A percentile compares a stretch with the other conserved stretches of the same genome.
phyloP scores from a whole-genome alignment of 441 rosid species.

The Kokia cookei region DNA sequence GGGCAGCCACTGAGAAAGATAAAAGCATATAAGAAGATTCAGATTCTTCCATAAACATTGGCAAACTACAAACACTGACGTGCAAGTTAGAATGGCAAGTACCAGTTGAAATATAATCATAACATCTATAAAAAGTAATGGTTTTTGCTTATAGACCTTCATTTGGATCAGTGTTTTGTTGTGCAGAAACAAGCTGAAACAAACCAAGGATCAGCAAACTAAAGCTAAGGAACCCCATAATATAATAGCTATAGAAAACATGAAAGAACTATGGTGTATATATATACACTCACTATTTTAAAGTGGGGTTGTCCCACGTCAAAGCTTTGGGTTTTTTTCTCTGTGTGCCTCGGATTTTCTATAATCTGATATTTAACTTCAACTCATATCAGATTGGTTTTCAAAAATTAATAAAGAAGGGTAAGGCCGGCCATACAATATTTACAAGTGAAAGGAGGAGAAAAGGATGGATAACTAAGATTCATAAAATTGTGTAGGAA shows the following conservation, averaged over 20 bases:
- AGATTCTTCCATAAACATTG: too few species aligned
- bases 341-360: not conserved
- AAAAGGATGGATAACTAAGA: constrained; percentile 2
- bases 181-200: constrained; percentile 35
- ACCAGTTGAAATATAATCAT: not conserved
- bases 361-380: not conserved
- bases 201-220: constrained; percentile 17
- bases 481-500: not conserved
- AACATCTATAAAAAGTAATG: not conserved
- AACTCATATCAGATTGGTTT: not conserved
- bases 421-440: constrained; percentile 9
- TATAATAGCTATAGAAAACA: constrained; percentile 7
- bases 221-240: constrained; percentile 28
- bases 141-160: constrained; percentile 28
- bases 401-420: not conserved
- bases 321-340: not conserved
- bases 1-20: constrained; percentile 34
- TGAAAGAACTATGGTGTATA: not conserved
- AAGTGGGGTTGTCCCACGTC: not conserved
- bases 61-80: too few species aligned
- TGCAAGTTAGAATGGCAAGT: not conserved
- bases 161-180: constrained; percentile 30
- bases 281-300: not conserved
- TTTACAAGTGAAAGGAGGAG: not conserved
- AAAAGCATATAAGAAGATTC: not conserved